phyloP scores from a whole-genome alignment of 768 basidiomycete species.

The Lactarius deliciosus region DNA sequence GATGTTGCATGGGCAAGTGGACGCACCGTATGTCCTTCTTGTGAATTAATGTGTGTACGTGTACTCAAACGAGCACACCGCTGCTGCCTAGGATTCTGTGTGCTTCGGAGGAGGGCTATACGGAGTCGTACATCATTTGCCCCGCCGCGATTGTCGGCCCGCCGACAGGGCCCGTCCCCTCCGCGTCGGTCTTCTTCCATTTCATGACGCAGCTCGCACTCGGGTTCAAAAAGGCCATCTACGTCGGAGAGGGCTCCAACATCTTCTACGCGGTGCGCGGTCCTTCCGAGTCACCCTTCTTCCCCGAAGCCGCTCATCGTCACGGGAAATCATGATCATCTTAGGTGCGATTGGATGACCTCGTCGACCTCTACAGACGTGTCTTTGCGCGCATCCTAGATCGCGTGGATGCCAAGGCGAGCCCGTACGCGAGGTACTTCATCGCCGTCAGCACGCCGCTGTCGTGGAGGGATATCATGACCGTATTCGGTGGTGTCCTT shows the following conservation, averaged over 20 bases:
- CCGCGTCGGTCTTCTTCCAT: conserved; percentile 15
- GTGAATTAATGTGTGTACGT: neutral
- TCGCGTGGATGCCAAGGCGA: conserved; percentile 3
- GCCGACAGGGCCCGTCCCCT: conserved; percentile 4
- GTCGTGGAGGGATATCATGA: conserved; percentile 16
- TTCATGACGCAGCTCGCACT: conserved; percentile 3
- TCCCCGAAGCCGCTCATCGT: too few species aligned
- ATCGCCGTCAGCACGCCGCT: conserved; percentile 5
- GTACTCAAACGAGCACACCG: neutral
- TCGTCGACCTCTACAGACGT: conserved; percentile 13
- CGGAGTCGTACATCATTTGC: conserved; percentile 16
- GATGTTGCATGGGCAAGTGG: conserved; percentile 20
- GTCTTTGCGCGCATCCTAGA: conserved; percentile 16
- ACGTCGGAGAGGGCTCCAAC: conserved; percentile 21
- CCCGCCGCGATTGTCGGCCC: conserved; percentile 21
- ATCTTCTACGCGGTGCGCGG: conserved; percentile 18
- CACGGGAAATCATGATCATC: neutral
- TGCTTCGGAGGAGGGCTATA: conserved; percentile 15
- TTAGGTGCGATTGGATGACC: conserved; percentile 20
- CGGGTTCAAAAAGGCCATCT: conserved; percentile 1
- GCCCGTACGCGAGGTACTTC: conserved; percentile 26
- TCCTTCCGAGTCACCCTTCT: neutral
- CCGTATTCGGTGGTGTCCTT: conserved; percentile 1
- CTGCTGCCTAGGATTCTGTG: conserved; percentile 6
- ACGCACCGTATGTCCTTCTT: conserved; percentile 9